Evolutionary conservation across 2,329 filamentous ascomycete genomes (phyloP).

Genomic region (Dothideomycetidae sp.): DNA sequence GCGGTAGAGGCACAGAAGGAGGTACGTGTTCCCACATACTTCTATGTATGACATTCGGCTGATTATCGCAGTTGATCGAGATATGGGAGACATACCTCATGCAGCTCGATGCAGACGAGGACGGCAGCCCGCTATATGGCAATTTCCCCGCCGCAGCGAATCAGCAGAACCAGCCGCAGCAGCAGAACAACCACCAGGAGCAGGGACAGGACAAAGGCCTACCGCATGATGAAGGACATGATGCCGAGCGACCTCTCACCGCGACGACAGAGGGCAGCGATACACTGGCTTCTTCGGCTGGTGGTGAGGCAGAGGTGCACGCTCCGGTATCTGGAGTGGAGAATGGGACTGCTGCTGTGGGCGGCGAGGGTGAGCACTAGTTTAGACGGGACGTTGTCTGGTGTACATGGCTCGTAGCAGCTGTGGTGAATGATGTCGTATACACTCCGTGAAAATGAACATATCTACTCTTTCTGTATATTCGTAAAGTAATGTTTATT

Average conservation of each 20-base stretch:
- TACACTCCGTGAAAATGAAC: too few relatives aligned
- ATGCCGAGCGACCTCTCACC: slow-evolving; percentile 5
- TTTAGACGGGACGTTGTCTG: too few relatives aligned
- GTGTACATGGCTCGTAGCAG: too few relatives aligned
- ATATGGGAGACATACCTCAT: slow-evolving; percentile 98
- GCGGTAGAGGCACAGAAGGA: slow-evolving; percentile 98
- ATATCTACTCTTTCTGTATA: too few relatives aligned
- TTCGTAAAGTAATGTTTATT: too few relatives aligned
- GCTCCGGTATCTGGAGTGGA: neutral
- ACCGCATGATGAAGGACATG: slow-evolving; percentile 3
- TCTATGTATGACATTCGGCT: slow-evolving; percentile 2
- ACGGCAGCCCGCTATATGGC: slow-evolving; percentile 32
- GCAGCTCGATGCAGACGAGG: slow-evolving; percentile 88
- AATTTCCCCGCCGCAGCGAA: neutral
- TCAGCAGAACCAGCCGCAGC: neutral
- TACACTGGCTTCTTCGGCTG: slow-evolving; percentile 3
- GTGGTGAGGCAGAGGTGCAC: neutral
- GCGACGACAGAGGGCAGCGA: slow-evolving; percentile 5
- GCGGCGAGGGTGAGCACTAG: too few relatives aligned
- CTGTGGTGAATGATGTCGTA: too few relatives aligned
- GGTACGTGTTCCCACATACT: slow-evolving; percentile 38
- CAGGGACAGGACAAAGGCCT: neutral
- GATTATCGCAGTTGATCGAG: slow-evolving; percentile 49
- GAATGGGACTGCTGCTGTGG: slow-evolving; percentile 1
- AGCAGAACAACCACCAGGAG: neutral